Evolutionary conservation across 2,329 filamentous ascomycete species (phyloP).

Genomic region (Phialophora verrucosa): DNA sequence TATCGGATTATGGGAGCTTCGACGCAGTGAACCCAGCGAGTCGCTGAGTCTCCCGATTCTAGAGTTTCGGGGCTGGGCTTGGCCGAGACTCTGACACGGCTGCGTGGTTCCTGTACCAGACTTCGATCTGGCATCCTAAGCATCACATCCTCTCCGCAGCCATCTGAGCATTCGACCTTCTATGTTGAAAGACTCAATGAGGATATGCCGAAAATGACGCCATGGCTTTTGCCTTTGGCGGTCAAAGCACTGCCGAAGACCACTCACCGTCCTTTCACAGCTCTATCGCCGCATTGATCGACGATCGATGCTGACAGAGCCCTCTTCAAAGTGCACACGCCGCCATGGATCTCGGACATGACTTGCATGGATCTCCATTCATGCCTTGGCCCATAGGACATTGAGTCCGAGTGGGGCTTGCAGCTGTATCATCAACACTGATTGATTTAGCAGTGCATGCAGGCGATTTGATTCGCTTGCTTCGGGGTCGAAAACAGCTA

Average conservation of each 20-base stretch:
- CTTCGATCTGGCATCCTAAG: not conserved
- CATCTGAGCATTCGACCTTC: not conserved
- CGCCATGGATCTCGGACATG: constrained; percentile 5
- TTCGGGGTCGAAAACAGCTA: not conserved
- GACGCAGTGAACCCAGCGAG: not conserved
- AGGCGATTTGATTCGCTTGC: not conserved
- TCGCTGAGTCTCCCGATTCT: not conserved
- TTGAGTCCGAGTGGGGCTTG: not conserved
- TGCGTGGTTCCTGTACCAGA: not conserved
- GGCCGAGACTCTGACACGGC: too few species aligned
- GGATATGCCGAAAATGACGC: not conserved
- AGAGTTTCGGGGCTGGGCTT: not conserved
- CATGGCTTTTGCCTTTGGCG: not conserved
- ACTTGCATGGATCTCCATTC: constrained; percentile 17
- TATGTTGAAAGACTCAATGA: not conserved
- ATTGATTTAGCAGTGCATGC: constrained; percentile 8
- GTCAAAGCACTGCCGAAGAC: not conserved
- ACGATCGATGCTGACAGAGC: constrained; percentile 15
- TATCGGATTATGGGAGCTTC: not conserved
- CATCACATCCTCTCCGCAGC: not conserved
- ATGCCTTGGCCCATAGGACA: not conserved
- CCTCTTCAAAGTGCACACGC: not conserved
- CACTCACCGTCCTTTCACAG: not conserved
- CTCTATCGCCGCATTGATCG: not conserved
- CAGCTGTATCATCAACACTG: constrained; percentile 6